Evolutionary conservation across 73 alveolate genomes (phyloP).

Genomic region (Uronychia binucleata): DNA sequence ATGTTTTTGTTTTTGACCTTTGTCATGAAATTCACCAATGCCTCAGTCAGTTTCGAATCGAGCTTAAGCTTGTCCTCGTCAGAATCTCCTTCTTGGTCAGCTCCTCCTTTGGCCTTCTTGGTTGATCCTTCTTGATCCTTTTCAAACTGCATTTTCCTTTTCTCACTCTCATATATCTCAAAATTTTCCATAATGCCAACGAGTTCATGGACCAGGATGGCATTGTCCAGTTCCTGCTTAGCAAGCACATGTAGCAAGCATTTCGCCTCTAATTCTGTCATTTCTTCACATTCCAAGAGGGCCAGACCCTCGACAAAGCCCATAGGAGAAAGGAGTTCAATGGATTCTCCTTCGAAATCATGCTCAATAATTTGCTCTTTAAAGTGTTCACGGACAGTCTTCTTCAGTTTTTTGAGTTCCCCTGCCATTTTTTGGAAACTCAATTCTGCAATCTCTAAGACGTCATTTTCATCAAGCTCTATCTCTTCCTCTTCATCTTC

Average conservation of each 20-base stretch:
- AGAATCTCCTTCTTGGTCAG: not conserved
- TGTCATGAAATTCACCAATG: not conserved
- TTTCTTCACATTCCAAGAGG: constrained; percentile 27
- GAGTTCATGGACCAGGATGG: constrained; percentile 60
- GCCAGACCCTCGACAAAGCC: constrained; percentile 57
- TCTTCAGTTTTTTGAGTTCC: constrained; percentile 26
- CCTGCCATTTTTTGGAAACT: constrained; percentile 58
- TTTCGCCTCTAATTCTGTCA: constrained; percentile 54
- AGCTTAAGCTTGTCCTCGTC: constrained; percentile 4
- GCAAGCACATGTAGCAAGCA: constrained; percentile 67
- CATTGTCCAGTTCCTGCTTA: constrained; percentile 57
- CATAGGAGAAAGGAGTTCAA: constrained; percentile 49
- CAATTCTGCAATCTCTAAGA: constrained; percentile 65
- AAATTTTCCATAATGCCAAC: constrained; percentile 67
- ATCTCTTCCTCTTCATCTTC: constrained; percentile 31
- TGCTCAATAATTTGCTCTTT: constrained; percentile 31
- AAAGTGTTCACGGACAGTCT: constrained; percentile 43
- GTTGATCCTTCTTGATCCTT: not conserved
- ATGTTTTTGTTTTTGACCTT: not conserved
- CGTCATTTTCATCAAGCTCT: constrained; percentile 56
- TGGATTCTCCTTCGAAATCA: constrained; percentile 34
- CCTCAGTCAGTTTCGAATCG: not conserved
- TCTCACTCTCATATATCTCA: constrained; percentile 49
- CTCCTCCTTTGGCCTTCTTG: not conserved
- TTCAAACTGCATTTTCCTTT: not conserved